Percentiles rank a stretch among this genome's conserved stretches.
These are phyloP conservation scores for Bocquillonia castaneifolia DNA, from an alignment of 441 rosid genomes.

Conservation along the genomic window DNA sequence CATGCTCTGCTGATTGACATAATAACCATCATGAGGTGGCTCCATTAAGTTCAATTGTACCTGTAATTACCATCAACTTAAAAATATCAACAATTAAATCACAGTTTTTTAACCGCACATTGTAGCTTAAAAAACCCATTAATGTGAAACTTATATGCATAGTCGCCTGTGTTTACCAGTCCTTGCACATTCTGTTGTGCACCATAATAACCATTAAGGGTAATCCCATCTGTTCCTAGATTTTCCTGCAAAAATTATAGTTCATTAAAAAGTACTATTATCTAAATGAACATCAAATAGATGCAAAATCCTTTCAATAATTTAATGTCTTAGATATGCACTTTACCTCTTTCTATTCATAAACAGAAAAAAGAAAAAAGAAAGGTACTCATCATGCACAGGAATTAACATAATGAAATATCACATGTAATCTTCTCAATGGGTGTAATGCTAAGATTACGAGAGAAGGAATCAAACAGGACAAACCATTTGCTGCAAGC, in stretches of 20 bases:
- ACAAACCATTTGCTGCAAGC: slow-evolving; percentile 77
- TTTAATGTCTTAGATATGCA: background rate
- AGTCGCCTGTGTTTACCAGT: slow-evolving; percentile 38
- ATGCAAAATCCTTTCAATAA: background rate
- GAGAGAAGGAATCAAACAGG: background rate
- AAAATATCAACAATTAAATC: slow-evolving; percentile 4
- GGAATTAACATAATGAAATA: background rate
- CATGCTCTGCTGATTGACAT: slow-evolving; percentile 57
- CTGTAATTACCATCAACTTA: slow-evolving; percentile 35
- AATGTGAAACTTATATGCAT: background rate
- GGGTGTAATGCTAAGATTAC: background rate
- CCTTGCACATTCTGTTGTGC: slow-evolving; percentile 56
- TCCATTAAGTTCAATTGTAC: slow-evolving; percentile 83
- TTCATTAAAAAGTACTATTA: background rate
- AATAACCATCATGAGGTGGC: slow-evolving; percentile 67
- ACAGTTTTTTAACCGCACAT: background rate
- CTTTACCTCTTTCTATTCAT: background rate
- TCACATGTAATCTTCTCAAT: background rate
- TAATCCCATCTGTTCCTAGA: slow-evolving; percentile 52
- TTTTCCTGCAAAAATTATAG: slow-evolving; percentile 50
- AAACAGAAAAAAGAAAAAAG: background rate
- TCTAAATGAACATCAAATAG: slow-evolving; percentile 12
- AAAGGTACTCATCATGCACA: background rate
- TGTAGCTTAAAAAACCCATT: background rate
- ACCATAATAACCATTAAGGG: slow-evolving; percentile 57